Evolutionary conservation across 495 filamentous ascomycete genomes (phyloP), one percentile per base, ranked within the genome.

Genomic region (Talaromyces borbonicus): DNA sequence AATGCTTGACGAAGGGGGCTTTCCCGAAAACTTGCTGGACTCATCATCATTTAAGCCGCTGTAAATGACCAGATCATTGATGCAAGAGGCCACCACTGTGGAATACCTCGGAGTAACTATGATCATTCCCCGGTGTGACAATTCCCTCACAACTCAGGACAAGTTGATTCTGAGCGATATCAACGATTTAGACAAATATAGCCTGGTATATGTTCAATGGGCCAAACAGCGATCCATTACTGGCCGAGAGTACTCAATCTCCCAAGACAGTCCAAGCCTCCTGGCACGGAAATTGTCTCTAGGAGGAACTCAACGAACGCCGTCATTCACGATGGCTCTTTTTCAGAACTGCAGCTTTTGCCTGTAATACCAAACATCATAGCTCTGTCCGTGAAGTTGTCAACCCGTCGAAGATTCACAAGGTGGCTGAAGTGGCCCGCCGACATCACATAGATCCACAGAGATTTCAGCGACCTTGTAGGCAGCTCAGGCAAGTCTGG

Each of bases 361-460:
- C 71, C 15, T 72, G 69, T 55, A 50, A 58, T 2, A 51, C 49
- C 16, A 58, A 52, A 18, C 20, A 60, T 22, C 55, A 32, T 32
- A 32, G 30, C 30, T 15, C 52, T 40, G 62, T 75, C 22, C 49
- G 63, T 8, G 73, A 75, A 56, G 73, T 75, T 29, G 58, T 75
- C n/a, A 75, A 75, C 55, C 69, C 70, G 4, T 52, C 43, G 41
- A 75, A 73, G 52, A 63, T 72, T 26, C 20, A 55, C 18, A 75
- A 74, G 54, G 51, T 73, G 35, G 58, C 50, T 14, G 59, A 69
- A 50, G 73, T 75, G 5, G 72, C 71, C 46, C 52, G 45, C 23
- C 67, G 70, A 46, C 63, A 75, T 50, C 25, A 53, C 18, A 66
- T 75, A 31, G 58, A 73, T 52, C 54, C 56, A 20, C 55, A 48